Conservation (phyloP, 139 green algal genomes). For the Coccomyxa sp. region DNA sequence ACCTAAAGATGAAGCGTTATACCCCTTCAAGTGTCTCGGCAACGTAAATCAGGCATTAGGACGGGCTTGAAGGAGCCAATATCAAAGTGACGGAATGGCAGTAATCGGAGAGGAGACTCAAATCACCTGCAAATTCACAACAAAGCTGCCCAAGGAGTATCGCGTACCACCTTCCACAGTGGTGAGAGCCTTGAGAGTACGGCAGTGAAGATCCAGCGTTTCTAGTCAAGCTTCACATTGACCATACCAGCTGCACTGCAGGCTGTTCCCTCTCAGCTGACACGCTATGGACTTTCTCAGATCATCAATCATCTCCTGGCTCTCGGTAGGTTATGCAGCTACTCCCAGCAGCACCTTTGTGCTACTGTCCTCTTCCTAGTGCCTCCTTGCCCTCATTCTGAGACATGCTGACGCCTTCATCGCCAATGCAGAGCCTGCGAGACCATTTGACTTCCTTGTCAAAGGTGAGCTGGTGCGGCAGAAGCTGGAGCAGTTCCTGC, state of each 20-base stretch:
- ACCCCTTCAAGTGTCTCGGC: too few species aligned
- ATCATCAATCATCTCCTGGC: slow-evolving; percentile 93
- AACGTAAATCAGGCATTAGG: too few species aligned
- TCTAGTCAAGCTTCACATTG: not conserved
- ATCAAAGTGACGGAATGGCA: too few species aligned
- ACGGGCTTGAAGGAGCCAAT: too few species aligned
- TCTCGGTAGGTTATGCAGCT: slow-evolving; percentile 48
- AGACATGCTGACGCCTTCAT: not conserved
- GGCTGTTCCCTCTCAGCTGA: slow-evolving; percentile 81
- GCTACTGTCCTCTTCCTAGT: not conserved
- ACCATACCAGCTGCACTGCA: too few species aligned
- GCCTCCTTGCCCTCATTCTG: not conserved
- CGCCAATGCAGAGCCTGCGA: slow-evolving; percentile 51
- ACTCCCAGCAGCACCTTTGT: not conserved
- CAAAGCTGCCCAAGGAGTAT: slow-evolving; percentile 67
- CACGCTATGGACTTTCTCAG: slow-evolving; percentile 91
- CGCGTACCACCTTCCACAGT: slow-evolving; percentile 69
- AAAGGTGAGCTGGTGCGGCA: slow-evolving; percentile 79
- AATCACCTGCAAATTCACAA: slow-evolving; percentile 77
- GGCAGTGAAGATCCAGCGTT: not conserved
- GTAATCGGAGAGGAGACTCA: slow-evolving; percentile 63
- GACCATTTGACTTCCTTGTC: slow-evolving; percentile 95
- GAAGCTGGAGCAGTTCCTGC: slow-evolving; percentile 75
- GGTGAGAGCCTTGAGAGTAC: slow-evolving; percentile 42
- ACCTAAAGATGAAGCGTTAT: too few species aligned